Base-by-base conservation (phyloP, 345 rosid genomes). In the Psidium guajava region DNA sequence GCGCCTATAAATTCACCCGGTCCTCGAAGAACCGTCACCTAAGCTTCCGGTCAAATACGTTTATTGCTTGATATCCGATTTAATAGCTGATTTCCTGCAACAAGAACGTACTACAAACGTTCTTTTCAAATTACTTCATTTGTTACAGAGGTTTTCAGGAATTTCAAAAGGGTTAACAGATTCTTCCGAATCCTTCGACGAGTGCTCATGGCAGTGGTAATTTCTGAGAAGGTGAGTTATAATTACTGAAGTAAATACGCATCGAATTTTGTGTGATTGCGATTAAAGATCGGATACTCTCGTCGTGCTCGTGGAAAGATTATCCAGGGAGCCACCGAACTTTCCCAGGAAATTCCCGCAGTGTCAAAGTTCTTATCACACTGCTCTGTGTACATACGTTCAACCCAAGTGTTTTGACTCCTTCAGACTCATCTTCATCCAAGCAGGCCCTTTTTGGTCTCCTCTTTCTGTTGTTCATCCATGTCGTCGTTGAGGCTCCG, bases 391-490 rank as follows among this genome's bases (percentile, higher is more conserved):
- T 20, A 24, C 47, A 6, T 9, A 12, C 24, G 42, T 69, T 69
- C 77, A 18, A 69, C 25, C 0, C 25, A 6, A 18, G 24, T 0
- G 47, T 18, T 16, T 69, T 4, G 25, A 36, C 77, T 56, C 0
- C 77, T 24, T 5, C 18, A 18, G 2, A 69, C 0, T 32, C 57
- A 21, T 54, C 25, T 24, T 54, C 21, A 53, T 18, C 0, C 77
- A 21, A 69, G 44, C 77, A 69, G 6, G 18, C 24, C 6, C 24
- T 4, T 28, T 18, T 0, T 0, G 36, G 77, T 69, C 0, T 11
- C 8, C 47, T 69, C 77, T 36, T 36, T 47, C 2, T 69, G 57
- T 22, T 54, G 77, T 36, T 5, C 77, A 69, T 0, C 77, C 47
- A 59, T 74, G 51, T 58, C 40, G 2, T 61, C 85, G 3, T 25